Evolutionary conservation across 106 monocot genomes (phyloP).

Genomic region (Dendrobium officinale): DNA sequence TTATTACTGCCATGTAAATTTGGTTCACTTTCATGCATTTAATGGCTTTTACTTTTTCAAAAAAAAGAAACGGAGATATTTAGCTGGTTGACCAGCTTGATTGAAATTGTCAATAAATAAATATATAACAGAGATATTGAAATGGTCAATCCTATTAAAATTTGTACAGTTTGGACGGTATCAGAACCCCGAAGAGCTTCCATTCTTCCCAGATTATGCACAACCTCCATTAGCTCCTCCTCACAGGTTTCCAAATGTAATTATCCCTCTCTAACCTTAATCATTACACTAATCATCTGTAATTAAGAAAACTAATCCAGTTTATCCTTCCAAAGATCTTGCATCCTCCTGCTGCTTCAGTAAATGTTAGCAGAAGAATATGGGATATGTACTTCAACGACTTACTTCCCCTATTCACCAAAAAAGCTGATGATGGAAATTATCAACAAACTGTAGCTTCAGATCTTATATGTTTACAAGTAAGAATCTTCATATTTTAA

Average conservation of each 20-base stretch:
- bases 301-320: background rate
- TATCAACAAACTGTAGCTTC: slow-evolving; percentile 51
- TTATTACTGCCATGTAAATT: too few species aligned
- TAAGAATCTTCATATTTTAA: slow-evolving; percentile 10
- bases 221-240: slow-evolving; percentile 20
- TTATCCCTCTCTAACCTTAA: background rate
- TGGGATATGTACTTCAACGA: slow-evolving; percentile 69
- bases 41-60: too few species aligned
- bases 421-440: slow-evolving; percentile 78
- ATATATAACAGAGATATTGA: too few species aligned
- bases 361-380: slow-evolving; percentile 42
- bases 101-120: too few species aligned
- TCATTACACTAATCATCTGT: background rate
- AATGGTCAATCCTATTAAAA: background rate
- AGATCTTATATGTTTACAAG: slow-evolving; percentile 80
- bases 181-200: slow-evolving; percentile 66
- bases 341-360: slow-evolving; percentile 55
- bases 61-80: too few species aligned
- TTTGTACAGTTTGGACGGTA: slow-evolving; percentile 54
- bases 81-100: too few species aligned
- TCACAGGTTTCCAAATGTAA: slow-evolving; percentile 35
- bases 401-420: slow-evolving; percentile 56
- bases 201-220: slow-evolving; percentile 42
- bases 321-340: slow-evolving; percentile 25
- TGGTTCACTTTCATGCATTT: too few species aligned